Conservation (phyloP, 2,329 filamentous ascomycete species). For the Fusarium neocosmosporiellum region DNA sequence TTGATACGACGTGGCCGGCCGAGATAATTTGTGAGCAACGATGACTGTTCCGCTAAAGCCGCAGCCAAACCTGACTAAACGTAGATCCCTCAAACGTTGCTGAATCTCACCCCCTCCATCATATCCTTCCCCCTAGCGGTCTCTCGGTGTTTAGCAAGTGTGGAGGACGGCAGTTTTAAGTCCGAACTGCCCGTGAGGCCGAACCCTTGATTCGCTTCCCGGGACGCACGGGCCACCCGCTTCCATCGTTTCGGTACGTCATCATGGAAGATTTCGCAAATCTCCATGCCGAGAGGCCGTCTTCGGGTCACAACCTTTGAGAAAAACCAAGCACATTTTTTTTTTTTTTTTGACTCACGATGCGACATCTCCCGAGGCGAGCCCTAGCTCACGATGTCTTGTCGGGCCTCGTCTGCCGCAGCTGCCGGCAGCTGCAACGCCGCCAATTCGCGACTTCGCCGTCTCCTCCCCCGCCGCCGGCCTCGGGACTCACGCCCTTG, state of each 20-base stretch:
- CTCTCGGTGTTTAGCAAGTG: constrained; percentile 4
- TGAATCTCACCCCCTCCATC: neutral
- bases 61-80: neutral
- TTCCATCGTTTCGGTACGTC: constrained; percentile 27
- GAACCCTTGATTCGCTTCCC: neutral
- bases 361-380: constrained; percentile 42
- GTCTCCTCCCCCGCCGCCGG: constrained; percentile 55
- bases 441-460: constrained; percentile 46
- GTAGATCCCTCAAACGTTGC: constrained; percentile 10
- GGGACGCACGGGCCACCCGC: constrained; percentile 31
- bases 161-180: constrained; percentile 7
- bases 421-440: constrained; percentile 48
- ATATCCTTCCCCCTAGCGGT: neutral
- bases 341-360: constrained; percentile 20
- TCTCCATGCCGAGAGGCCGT: constrained; percentile 15
- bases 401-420: constrained; percentile 43
- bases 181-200: constrained; percentile 26
- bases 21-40: constrained; percentile 1
- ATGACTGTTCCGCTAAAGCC: constrained; percentile 5
- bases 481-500: constrained; percentile 65
- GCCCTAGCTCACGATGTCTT: constrained; percentile 27
- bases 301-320: neutral
- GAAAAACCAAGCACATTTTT: constrained; percentile 15
- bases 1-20: neutral
- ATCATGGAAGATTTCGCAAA: constrained; percentile 39